Percentiles rank a stretch among this genome's conserved stretches.
Evolutionary conservation across 2,329 filamentous ascomycete species (phyloP).

Genomic region (Blumeria hordei): DNA sequence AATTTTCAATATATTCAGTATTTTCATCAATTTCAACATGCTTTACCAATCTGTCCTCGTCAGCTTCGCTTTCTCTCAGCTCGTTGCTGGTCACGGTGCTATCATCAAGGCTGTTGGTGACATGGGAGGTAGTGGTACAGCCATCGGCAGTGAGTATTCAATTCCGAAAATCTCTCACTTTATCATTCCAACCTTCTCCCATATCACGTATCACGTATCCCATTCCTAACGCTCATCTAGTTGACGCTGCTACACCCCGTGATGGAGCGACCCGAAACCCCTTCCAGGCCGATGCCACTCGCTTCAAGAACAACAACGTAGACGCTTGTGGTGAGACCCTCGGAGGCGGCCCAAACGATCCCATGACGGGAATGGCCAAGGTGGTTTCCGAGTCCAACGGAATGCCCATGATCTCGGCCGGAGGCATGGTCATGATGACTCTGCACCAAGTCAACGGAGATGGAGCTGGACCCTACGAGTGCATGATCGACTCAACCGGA

Average conservation of each 20-base stretch:
- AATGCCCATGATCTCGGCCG: neutral
- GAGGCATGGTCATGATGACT: neutral
- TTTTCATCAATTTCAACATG: constrained; percentile 15
- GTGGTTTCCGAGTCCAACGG: neutral
- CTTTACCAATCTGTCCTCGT: constrained; percentile 21
- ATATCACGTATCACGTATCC: too few relatives aligned
- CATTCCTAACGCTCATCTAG: too few relatives aligned
- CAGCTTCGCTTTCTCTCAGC: constrained; percentile 26
- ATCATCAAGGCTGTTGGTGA: constrained; percentile 33
- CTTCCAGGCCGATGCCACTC: neutral
- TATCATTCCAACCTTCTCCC: too few relatives aligned
- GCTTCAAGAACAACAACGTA: neutral
- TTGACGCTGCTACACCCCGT: too few relatives aligned
- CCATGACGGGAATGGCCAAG: neutral
- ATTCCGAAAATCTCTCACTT: neutral
- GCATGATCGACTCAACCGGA: neutral
- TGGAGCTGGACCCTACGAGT: neutral
- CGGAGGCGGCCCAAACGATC: neutral
- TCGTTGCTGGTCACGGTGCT: constrained; percentile 33
- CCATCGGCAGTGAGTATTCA: constrained; percentile 21
- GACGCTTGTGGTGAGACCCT: neutral
- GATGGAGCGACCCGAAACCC: neutral
- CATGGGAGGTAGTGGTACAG: constrained; percentile 25
- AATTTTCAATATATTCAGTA: too few relatives aligned
- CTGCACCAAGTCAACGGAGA: neutral